Percentiles rank a stretch among this genome's conserved stretches.
These are phyloP conservation scores for Lepiota subincarnata DNA, from an alignment of 768 basidiomycete genomes.

Conservation along the genomic window DNA sequence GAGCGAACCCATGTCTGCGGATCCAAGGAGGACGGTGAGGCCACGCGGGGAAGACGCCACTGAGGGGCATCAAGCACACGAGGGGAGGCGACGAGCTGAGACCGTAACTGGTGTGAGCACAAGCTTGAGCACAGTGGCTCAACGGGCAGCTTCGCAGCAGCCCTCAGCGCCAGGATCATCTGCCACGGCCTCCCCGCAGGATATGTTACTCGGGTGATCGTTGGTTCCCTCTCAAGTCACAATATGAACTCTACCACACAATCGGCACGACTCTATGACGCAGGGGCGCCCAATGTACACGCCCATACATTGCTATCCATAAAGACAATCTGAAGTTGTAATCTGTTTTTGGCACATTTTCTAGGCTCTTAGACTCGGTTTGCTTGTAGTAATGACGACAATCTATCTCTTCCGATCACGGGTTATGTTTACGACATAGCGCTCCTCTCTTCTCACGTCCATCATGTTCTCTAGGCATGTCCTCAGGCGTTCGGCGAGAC, in stretches of 20 bases:
- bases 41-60: not conserved
- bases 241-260: too few species aligned
- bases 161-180: too few species aligned
- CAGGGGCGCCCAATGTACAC: too few species aligned
- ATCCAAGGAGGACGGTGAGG: not conserved
- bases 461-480: not conserved
- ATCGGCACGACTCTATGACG: too few species aligned
- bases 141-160: not conserved
- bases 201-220: not conserved
- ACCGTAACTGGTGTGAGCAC: slow-evolving; percentile 14
- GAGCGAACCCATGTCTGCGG: not conserved
- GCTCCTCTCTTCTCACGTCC: not conserved
- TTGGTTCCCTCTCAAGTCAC: too few species aligned
- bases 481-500: not conserved
- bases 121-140: not conserved
- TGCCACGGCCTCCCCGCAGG: not conserved
- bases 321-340: too few species aligned
- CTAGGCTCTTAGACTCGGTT: too few species aligned
- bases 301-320: too few species aligned
- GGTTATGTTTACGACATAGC: not conserved
- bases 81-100: slow-evolving; percentile 17
- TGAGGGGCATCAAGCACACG: not conserved
- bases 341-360: too few species aligned
- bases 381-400: too few species aligned
- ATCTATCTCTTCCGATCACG: too few species aligned